Evolutionary conservation across 495 filamentous ascomycete genomes (phyloP).

Genomic region (Podospora sp.): DNA sequence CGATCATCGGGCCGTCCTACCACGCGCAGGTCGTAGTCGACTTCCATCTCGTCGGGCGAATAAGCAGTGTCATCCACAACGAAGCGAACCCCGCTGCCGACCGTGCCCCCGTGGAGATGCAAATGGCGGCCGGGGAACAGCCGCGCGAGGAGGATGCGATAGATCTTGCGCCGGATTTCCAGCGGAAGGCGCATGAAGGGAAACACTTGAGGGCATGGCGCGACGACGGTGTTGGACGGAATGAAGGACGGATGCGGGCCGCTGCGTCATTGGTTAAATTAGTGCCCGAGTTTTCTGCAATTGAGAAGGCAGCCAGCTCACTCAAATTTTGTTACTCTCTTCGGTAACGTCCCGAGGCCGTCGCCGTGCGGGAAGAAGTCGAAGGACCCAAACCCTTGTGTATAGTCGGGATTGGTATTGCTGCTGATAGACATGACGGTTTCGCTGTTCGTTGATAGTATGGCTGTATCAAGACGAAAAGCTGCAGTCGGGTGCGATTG

Average conservation of each 20-base stretch:
- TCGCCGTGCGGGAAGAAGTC: neutral
- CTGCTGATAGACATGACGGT: neutral
- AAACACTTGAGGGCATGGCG: neutral
- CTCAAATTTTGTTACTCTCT: too few relatives aligned
- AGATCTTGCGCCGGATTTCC: conserved; percentile 4
- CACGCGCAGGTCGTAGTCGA: conserved; percentile 6
- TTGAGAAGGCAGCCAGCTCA: too few relatives aligned
- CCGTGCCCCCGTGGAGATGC: neutral
- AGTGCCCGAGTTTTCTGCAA: too few relatives aligned
- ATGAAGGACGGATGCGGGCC: too few relatives aligned
- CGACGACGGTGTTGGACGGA: too few relatives aligned
- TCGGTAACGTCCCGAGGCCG: neutral
- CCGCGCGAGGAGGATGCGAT: neutral
- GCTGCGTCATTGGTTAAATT: too few relatives aligned
- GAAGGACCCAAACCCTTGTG: conserved; percentile 10
- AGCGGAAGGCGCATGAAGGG: neutral
- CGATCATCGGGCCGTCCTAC: neutral
- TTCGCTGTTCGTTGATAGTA: too few relatives aligned
- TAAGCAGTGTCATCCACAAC: neutral
- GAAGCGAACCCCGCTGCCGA: conserved; percentile 9
- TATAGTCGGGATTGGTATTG: conserved; percentile 3
- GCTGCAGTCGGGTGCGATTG: too few relatives aligned
- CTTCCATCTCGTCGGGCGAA: neutral
- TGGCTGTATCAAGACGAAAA: too few relatives aligned
- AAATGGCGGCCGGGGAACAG: conserved; percentile 1